Evolutionary conservation across 2,329 filamentous ascomycete genomes (phyloP), one percentile per base, ranked within the genome.

Genomic region (Catunica adiposa): DNA sequence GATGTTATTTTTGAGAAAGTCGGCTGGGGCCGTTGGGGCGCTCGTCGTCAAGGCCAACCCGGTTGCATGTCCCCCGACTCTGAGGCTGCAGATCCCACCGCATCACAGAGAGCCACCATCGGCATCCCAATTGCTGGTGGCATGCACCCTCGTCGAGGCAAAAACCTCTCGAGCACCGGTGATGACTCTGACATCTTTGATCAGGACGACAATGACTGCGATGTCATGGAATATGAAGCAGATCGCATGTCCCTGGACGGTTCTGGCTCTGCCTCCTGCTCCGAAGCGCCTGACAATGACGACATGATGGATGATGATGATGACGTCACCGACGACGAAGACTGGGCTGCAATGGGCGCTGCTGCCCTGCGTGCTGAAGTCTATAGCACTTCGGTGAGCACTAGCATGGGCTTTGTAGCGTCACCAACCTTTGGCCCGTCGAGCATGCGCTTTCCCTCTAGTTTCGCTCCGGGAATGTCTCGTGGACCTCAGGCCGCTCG

Each of bases 21-120:
- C 58, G 90, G 90, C 65, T 97, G 90, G 90, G 92, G 92, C 58
- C 82, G 89, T 61, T 98, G 90, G 90, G 86, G 94, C 68, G 92
- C 89, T 59, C 82, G 82, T 65, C 76, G 80, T 66, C 80, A 80
- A 63, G 86, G 83, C 55, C 78, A 86, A 59, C 71, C 71, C 58
- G 51, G 48, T 61, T 64, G 56, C 54, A 54, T 46, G 59, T 66
- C 62, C 64, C 72, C 66, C 65, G 68, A 62, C 63, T 50, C 42
- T 14, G 23, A 17, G 8, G 26, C 31, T 17, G 42, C 8, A 1
- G 66, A 61, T 66, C 72, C 66, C 66, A 71, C 63, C 62, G 64
- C 66, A 65, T 66, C 68, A 63, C 67, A 67, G 61, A 73, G 72
- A 62, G 68, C 70, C 50, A 17, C 53, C 25, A 55, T 34, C 11